Conservation (phyloP, 306 rosid genomes). For the Sechiopsis laciniata region DNA sequence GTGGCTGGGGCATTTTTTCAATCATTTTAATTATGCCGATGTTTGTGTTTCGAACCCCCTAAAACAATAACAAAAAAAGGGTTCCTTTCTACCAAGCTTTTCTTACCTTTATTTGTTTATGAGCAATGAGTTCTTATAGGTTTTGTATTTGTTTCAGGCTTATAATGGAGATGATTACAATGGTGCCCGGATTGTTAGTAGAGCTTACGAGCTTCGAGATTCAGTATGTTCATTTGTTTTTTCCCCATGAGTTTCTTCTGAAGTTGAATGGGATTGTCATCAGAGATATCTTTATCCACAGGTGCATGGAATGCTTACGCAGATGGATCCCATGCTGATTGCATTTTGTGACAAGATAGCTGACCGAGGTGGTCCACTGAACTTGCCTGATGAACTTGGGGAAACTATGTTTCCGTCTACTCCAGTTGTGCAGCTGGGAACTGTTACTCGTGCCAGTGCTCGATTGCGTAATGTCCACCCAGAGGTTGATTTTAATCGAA, state of each 20-base stretch:
- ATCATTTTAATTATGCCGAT: neutral
- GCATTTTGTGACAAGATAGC: constrained; percentile 83
- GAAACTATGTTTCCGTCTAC: constrained; percentile 51
- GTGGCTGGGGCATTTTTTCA: neutral
- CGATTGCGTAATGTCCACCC: constrained; percentile 86
- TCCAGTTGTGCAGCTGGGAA: constrained; percentile 78
- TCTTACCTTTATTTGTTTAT: neutral
- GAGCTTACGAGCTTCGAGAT: constrained; percentile 90
- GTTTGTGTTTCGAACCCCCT: neutral
- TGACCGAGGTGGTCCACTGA: constrained; percentile 78
- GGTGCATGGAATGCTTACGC: constrained; percentile 97
- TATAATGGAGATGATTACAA: constrained; percentile 88
- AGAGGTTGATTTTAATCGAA: constrained; percentile 61
- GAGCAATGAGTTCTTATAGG: neutral
- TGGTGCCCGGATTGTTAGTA: constrained; percentile 87
- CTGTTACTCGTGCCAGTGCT: constrained; percentile 69
- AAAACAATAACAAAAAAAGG: neutral
- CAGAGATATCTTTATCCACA: constrained; percentile 19
- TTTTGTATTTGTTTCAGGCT: constrained; percentile 44
- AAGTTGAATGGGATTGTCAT: constrained; percentile 8
- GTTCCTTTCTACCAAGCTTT: neutral
- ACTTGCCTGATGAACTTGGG: constrained; percentile 59
- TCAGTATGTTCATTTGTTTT: constrained; percentile 42
- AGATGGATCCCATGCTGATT: constrained; percentile 88
- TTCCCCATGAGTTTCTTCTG: constrained; percentile 18